A percentile compares a stretch with the other conserved stretches of the same genome.
These are phyloP conservation scores for Trypanosoma cruzi DNA, from an alignment of 208 protist species.

Conservation along the genomic window DNA sequence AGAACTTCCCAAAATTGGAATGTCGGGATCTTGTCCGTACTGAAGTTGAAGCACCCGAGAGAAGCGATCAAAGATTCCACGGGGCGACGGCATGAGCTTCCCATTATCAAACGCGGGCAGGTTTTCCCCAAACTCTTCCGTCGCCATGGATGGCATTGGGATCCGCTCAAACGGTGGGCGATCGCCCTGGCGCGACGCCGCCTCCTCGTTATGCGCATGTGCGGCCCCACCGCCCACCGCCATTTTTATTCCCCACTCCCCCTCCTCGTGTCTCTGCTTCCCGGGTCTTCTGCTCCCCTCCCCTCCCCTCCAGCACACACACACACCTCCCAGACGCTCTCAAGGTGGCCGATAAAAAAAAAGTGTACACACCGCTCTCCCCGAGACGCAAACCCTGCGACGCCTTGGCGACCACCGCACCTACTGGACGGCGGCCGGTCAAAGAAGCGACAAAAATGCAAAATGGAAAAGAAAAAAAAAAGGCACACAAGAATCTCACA, in stretches of 20 bases:
- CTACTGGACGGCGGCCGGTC: too few species aligned
- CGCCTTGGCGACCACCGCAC: too few species aligned
- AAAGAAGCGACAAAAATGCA: too few species aligned
- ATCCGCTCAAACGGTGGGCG: slow-evolving; percentile 40
- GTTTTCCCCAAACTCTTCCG: slow-evolving; percentile 65
- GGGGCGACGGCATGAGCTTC: slow-evolving; percentile 42
- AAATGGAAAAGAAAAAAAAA: too few species aligned
- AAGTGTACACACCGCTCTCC: too few species aligned
- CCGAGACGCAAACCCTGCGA: too few species aligned
- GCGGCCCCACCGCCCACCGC: neutral
- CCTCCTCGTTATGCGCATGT: slow-evolving; percentile 20
- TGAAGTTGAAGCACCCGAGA: slow-evolving; percentile 57
- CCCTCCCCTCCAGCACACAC: too few species aligned
- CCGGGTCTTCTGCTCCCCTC: slow-evolving; percentile 94
- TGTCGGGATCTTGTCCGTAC: slow-evolving; percentile 67
- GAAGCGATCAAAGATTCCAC: slow-evolving; percentile 55
- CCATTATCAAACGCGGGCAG: slow-evolving; percentile 58
- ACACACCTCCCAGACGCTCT: too few species aligned
- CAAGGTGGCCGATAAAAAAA: too few species aligned
- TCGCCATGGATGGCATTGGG: slow-evolving; percentile 58
- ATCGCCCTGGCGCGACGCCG: slow-evolving; percentile 19
- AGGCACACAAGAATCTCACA: too few species aligned
- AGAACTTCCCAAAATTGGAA: slow-evolving; percentile 51
- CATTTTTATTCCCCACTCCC: slow-evolving; percentile 60
- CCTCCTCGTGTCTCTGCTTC: slow-evolving; percentile 99